Conservation (phyloP, 2,329 filamentous ascomycete species). For the Arachnomyces sp. region DNA sequence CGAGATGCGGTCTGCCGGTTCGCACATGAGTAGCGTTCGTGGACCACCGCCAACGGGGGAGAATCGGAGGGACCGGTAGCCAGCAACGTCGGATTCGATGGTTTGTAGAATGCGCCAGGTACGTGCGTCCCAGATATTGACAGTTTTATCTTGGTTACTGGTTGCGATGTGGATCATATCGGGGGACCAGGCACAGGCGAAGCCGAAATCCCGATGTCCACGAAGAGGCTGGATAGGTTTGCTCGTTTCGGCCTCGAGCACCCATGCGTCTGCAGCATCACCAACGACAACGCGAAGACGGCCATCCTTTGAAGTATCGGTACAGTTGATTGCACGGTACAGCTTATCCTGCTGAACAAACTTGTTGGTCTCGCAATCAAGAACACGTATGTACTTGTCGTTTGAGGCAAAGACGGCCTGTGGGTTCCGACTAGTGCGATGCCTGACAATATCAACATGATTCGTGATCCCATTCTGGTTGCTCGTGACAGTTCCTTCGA, state of each 20-base stretch:
- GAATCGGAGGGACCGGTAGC: constrained; percentile 36
- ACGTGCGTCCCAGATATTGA: constrained; percentile 39
- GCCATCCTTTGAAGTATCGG: constrained; percentile 35
- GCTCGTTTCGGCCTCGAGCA: constrained; percentile 37
- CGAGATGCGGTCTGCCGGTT: constrained; percentile 37
- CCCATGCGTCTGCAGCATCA: constrained; percentile 34
- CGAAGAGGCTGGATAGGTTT: constrained; percentile 29
- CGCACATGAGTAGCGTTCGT: constrained; percentile 34
- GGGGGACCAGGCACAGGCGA: constrained; percentile 39
- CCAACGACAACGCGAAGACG: constrained; percentile 38
- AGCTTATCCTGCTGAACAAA: constrained; percentile 31
- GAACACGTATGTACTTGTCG: constrained; percentile 45
- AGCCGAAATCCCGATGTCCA: constrained; percentile 37
- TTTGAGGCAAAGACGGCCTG: constrained; percentile 51
- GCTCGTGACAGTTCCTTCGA: constrained; percentile 42
- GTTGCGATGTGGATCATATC: constrained; percentile 41
- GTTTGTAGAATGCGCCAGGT: constrained; percentile 33
- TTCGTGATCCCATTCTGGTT: constrained; percentile 49
- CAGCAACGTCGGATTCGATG: constrained; percentile 37
- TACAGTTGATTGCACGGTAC: constrained; percentile 36
- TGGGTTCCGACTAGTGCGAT: constrained; percentile 40
- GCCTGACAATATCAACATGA: constrained; percentile 46
- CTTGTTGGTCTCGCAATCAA: constrained; percentile 43
- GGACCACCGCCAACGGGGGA: constrained; percentile 37
- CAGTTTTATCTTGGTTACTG: constrained; percentile 38